Evolutionary conservation across 2,329 filamentous ascomycete species (phyloP), one percentile per base, ranked within the genome.

Genomic region (Cladosporium sp.): DNA sequence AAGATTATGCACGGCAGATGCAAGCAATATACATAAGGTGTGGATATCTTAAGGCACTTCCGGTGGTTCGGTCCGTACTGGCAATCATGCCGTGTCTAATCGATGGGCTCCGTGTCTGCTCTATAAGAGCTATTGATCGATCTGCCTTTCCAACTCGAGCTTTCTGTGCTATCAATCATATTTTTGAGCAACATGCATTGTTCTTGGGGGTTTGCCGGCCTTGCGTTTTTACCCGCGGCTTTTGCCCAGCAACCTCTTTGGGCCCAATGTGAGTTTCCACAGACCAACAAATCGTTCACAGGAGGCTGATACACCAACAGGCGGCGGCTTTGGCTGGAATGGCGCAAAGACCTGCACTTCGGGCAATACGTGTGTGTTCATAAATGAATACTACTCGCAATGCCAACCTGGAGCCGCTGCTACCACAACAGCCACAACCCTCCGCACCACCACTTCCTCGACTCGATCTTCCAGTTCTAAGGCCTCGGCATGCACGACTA

Each of bases 331-430:
- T 14, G 72, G 71, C 32, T 80, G 72, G 65, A 73, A 71, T 1
- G 78, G 78, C 2, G 75, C 77, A 66, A 76, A 73, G 0, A 67
- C 65, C 7, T 80, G 79, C 66, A 72, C 71, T 5, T 66, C 73
- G 5, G 77, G 76, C 5, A 73, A 67, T 23, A 76, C 76, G 7
- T 80, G 79, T 68, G 68, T 70, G 32, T 62, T 64, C n/a, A 56
- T 65, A 13, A 78, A 78, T 54, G 69, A 74, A 5, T 79, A 73
- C 53, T 78, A 79, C 60, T 76, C 71, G 7, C 77, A 79, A 67
- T 79, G 77, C 36, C 62, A 74, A 54, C 65, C 65, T 13, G 65
- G 54, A 2, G 43, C 60, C 1, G 60, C 60, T 32, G 21, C 46
- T 5, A 59, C 46, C 21, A 66, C 53, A 8, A 25, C 54, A 2